A percentile compares a stretch with the other conserved stretches of the same genome.
phyloP scores from a whole-genome alignment of 169 alveolate genomes.

The Plasmodium chabaudi region DNA sequence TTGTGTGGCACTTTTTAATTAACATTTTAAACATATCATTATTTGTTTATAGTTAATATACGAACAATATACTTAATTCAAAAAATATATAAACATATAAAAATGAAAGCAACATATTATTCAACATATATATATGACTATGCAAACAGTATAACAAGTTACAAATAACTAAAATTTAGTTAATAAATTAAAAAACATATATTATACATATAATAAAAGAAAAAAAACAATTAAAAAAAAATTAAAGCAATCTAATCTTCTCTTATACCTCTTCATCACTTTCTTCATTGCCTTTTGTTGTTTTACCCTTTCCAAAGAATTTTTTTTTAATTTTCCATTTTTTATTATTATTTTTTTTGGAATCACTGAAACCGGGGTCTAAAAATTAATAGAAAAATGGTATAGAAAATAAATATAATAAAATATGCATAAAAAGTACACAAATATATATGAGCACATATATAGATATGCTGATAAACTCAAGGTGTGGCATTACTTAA shows the following conservation, averaged over 20 bases:
- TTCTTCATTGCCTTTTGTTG: constrained; percentile 20
- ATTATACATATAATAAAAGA: too few species aligned
- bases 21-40: too few species aligned
- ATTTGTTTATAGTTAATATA: too few species aligned
- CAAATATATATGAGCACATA: not conserved
- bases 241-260: not conserved
- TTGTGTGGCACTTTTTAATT: too few species aligned
- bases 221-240: not conserved
- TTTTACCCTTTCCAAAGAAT: constrained; percentile 60
- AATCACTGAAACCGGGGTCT: constrained; percentile 9
- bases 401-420: not conserved
- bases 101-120: too few species aligned
- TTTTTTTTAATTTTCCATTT: constrained; percentile 34
- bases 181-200: too few species aligned
- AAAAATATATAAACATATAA: too few species aligned
- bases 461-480: not conserved
- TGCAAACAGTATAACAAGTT: too few species aligned
- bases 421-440: not conserved
- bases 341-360: constrained; percentile 21
- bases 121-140: too few species aligned
- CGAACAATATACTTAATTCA: too few species aligned
- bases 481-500: constrained; percentile 22
- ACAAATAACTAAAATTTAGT: too few species aligned
- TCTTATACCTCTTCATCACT: too few species aligned
- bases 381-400: not conserved